Percentiles rank a stretch among this genome's conserved stretches.
Evolutionary conservation across 2,329 filamentous ascomycete genomes (phyloP).

Genomic region (Neonectria sp.): DNA sequence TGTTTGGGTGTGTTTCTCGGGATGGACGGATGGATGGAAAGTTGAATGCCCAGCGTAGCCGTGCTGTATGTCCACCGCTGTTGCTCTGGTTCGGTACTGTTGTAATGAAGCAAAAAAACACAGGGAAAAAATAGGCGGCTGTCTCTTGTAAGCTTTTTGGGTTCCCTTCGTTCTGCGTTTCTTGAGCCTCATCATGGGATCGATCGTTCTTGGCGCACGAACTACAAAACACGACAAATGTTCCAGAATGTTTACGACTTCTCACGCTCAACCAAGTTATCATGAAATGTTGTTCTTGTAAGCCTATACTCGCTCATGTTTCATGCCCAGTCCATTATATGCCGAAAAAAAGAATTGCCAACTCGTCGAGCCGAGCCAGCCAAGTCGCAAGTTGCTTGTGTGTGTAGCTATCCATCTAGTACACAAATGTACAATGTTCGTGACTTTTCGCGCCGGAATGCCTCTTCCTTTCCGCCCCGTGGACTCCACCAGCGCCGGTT

Average conservation of each 20-base stretch:
- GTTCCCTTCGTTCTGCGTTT: slow-evolving; percentile 4
- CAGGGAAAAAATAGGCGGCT: slow-evolving; percentile 35
- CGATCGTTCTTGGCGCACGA: not conserved
- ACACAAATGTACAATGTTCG: slow-evolving; percentile 22
- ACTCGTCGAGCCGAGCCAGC: slow-evolving; percentile 6
- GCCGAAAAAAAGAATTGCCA: slow-evolving; percentile 3
- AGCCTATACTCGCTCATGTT: slow-evolving; percentile 8
- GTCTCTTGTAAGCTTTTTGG: slow-evolving; percentile 19
- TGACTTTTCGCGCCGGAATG: slow-evolving; percentile 27
- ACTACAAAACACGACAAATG: slow-evolving; percentile 5
- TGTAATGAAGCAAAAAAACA: slow-evolving; percentile 46
- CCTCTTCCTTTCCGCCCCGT: slow-evolving; percentile 34
- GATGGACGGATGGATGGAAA: slow-evolving; percentile 25
- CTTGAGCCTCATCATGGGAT: not conserved
- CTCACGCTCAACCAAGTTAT: not conserved
- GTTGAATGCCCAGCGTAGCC: slow-evolving; percentile 45
- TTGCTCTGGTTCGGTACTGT: slow-evolving; percentile 42
- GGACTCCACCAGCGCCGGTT: slow-evolving; percentile 47
- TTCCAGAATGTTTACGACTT: not conserved
- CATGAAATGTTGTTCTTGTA: not conserved
- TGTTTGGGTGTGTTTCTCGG: slow-evolving; percentile 36
- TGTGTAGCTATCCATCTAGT: slow-evolving; percentile 17
- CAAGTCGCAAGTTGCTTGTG: slow-evolving; percentile 4
- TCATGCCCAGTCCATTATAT: slow-evolving; percentile 16
- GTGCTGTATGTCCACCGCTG: slow-evolving; percentile 40